These are phyloP conservation scores for Aspergillus chevalieri DNA, from an alignment of 2,329 filamentous ascomycete genomes.

Conservation along the genomic window DNA sequence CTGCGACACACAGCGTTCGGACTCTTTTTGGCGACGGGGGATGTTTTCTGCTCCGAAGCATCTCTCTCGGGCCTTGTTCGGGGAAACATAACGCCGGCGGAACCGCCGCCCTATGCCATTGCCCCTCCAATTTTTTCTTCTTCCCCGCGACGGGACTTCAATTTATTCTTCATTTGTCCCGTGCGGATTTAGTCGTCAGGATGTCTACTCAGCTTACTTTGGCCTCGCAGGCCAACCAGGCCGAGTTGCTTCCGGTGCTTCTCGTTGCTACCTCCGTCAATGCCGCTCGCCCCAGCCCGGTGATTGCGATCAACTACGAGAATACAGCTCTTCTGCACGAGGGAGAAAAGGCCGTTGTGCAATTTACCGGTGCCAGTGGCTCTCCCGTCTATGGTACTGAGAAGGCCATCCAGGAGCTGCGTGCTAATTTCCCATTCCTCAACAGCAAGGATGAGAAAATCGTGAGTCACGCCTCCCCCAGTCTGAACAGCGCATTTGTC, in stretches of 20 bases:
- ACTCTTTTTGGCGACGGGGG: not conserved
- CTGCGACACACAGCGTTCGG: not conserved
- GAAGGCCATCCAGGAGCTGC: conserved; percentile 28
- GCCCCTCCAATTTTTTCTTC: conserved; percentile 16
- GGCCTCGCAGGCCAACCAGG: conserved; percentile 37
- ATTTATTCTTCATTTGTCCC: conserved; percentile 3
- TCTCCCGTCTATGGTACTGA: conserved; percentile 26
- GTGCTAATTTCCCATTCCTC: conserved; percentile 29
- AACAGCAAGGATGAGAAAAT: conserved; percentile 31
- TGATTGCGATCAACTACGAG: conserved; percentile 34
- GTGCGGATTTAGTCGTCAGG: conserved; percentile 1
- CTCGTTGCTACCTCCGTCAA: conserved; percentile 38
- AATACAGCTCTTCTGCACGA: conserved; percentile 29
- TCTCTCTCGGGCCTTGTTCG: conserved; percentile 17
- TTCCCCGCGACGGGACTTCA: not conserved
- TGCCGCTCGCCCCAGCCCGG: conserved; percentile 27
- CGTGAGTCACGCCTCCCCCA: conserved; percentile 13
- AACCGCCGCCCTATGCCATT: conserved; percentile 13
- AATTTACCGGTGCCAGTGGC: conserved; percentile 24
- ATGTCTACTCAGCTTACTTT: conserved; percentile 25
- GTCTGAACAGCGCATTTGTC: not conserved
- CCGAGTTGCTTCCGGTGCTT: conserved; percentile 35
- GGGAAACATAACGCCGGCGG: conserved; percentile 27
- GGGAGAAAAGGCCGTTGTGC: conserved; percentile 29
- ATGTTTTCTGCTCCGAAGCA: conserved; percentile 30